A percentile compares a stretch with the other conserved stretches of the same genome.
phyloP scores from a whole-genome alignment of 768 basidiomycete species.

The Suillus spraguei region DNA sequence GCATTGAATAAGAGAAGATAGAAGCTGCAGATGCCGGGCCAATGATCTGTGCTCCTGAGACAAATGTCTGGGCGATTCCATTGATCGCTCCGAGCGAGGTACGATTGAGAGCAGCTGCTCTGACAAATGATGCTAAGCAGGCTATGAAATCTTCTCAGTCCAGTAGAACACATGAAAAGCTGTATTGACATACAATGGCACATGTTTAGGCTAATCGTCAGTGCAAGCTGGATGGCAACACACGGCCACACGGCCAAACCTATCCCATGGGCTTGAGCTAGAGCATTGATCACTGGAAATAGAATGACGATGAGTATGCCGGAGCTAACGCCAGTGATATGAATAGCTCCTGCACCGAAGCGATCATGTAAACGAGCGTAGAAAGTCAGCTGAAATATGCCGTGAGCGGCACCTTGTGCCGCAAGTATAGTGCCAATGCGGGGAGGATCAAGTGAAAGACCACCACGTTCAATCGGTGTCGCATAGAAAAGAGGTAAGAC shows the following conservation, averaged over 20 bases:
- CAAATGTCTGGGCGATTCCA: not conserved
- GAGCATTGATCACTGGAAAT: not conserved
- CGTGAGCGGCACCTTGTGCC: constrained; percentile 21
- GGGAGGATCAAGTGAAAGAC: constrained; percentile 27
- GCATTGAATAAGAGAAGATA: not conserved
- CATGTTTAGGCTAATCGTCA: constrained; percentile 11
- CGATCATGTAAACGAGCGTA: constrained; percentile 58
- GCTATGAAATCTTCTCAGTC: not conserved
- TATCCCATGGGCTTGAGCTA: not conserved
- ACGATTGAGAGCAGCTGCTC: not conserved
- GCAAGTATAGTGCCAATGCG: constrained; percentile 33
- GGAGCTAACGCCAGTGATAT: not conserved
- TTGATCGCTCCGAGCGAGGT: not conserved
- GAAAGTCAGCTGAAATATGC: constrained; percentile 59
- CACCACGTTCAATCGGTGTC: constrained; percentile 32
- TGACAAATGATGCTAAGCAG: not conserved
- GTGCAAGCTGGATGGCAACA: constrained; percentile 48
- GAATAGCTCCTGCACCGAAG: constrained; percentile 45
- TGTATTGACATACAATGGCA: not conserved
- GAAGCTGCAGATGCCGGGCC: not conserved
- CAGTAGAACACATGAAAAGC: not conserved
- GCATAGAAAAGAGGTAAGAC: constrained; percentile 36
- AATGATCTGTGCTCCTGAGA: not conserved
- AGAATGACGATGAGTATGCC: not conserved
- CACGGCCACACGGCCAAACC: constrained; percentile 45